Percentiles rank a stretch among this genome's conserved stretches.
These are phyloP conservation scores for Selenicereus undatus DNA, from an alignment of 148 eudicot species.

Conservation along the genomic window DNA sequence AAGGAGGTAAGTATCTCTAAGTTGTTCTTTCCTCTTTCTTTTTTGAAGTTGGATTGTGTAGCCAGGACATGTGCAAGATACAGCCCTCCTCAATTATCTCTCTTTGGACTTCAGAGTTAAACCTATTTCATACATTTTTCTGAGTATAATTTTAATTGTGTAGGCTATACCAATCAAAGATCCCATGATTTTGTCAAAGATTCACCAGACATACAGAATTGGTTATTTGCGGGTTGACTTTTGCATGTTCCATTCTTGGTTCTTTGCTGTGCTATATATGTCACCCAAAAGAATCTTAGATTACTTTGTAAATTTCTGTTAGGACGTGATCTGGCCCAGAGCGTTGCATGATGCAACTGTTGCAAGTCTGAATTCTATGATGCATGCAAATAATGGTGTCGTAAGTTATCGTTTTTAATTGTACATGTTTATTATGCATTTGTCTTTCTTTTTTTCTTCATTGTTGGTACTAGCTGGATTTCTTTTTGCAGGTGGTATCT, in stretches of 20 bases:
- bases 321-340: slow-evolving; percentile 86
- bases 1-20: slow-evolving; percentile 58
- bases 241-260: neutral
- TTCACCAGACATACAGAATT: slow-evolving; percentile 89
- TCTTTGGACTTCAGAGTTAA: neutral
- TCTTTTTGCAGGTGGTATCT: slow-evolving; percentile 67
- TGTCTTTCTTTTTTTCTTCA: slow-evolving; percentile 5
- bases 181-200: slow-evolving; percentile 73
- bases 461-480: neutral
- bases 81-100: neutral
- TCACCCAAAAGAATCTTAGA: slow-evolving; percentile 2
- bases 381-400: slow-evolving; percentile 85
- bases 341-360: slow-evolving; percentile 71
- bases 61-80: neutral
- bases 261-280: neutral
- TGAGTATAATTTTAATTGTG: slow-evolving; percentile 9
- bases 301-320: slow-evolving; percentile 18
- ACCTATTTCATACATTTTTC: neutral
- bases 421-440: neutral
- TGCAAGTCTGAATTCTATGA: slow-evolving; percentile 72
- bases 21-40: neutral
- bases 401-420: slow-evolving; percentile 40
- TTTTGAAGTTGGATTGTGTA: neutral
- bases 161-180: slow-evolving; percentile 93
- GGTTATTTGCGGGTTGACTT: slow-evolving; percentile 71